Evolutionary conservation across 2,329 filamentous ascomycete genomes (phyloP).

Genomic region (Fusarium clavum): DNA sequence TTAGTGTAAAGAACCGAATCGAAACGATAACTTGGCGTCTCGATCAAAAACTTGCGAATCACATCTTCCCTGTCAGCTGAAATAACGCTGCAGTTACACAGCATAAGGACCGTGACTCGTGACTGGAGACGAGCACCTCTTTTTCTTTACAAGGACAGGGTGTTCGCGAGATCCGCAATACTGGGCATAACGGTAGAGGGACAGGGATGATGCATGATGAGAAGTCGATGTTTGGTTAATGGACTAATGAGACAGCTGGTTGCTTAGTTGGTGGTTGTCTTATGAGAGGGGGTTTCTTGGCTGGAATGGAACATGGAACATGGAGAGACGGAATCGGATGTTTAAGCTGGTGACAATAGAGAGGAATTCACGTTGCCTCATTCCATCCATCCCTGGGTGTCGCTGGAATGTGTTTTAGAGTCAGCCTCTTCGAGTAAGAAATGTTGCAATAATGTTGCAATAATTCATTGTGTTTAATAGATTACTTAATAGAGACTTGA

Average conservation of each 20-base stretch:
- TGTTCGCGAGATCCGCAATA: conserved; percentile 8
- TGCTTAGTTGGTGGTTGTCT: not conserved
- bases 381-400: conserved; percentile 15
- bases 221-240: not conserved
- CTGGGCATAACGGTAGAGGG: conserved; percentile 1
- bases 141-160: conserved; percentile 19
- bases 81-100: not conserved
- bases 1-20: not conserved
- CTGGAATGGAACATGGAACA: conserved; percentile 24
- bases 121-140: not conserved
- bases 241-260: conserved; percentile 16
- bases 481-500: not conserved
- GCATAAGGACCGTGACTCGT: not conserved
- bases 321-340: not conserved
- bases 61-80: conserved; percentile 13
- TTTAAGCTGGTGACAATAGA: conserved; percentile 7
- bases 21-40: not conserved
- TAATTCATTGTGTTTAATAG: not conserved
- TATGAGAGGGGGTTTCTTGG: not conserved
- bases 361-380: conserved; percentile 1
- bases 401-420: conserved; percentile 9
- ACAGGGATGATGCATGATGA: conserved; percentile 15
- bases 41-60: not conserved
- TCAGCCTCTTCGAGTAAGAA: not conserved
- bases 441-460: not conserved